Percentiles rank a stretch among this genome's conserved stretches.
Conservation (phyloP, 1,284 basidiomycete genomes). For the Golubevia pallescens region DNA sequence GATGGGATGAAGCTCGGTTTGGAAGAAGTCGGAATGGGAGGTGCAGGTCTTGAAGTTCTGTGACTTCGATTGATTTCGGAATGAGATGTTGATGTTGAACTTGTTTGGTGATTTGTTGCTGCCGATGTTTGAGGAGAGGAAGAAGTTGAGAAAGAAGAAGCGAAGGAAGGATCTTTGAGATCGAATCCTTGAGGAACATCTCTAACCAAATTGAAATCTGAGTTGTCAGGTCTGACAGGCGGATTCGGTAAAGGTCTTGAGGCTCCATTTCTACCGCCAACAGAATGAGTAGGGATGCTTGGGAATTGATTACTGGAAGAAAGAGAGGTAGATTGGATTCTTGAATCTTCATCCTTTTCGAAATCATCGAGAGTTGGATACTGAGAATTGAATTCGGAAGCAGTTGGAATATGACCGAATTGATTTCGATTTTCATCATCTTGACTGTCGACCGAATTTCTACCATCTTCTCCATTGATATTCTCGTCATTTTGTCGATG, state of each 20-base stretch:
- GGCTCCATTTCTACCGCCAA: too few relatives aligned
- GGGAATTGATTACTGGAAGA: background rate
- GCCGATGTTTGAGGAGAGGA: too few relatives aligned
- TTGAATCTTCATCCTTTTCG: slow-evolving; percentile 13
- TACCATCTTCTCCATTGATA: background rate
- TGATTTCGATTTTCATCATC: background rate
- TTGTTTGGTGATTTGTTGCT: too few relatives aligned
- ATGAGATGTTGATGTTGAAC: too few relatives aligned
- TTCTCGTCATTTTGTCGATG: background rate
- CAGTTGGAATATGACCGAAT: slow-evolving; percentile 25
- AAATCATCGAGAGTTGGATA: slow-evolving; percentile 48
- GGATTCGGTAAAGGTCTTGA: slow-evolving; percentile 27
- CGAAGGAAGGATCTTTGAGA: too few relatives aligned
- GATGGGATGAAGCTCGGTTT: background rate
- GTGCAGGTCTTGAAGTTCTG: background rate
- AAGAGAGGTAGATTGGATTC: too few relatives aligned
- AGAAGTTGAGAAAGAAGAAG: too few relatives aligned
- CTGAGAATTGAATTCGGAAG: slow-evolving; percentile 29
- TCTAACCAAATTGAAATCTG: slow-evolving; percentile 29
- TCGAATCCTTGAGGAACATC: slow-evolving; percentile 20
- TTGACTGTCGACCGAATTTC: slow-evolving; percentile 3
- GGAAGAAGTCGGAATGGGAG: background rate
- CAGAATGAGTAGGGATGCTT: background rate
- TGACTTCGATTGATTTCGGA: background rate
- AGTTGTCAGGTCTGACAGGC: slow-evolving; percentile 18